These are phyloP conservation scores for Quercus glauca DNA, from an alignment of 306 rosid species.

Conservation along the genomic window DNA sequence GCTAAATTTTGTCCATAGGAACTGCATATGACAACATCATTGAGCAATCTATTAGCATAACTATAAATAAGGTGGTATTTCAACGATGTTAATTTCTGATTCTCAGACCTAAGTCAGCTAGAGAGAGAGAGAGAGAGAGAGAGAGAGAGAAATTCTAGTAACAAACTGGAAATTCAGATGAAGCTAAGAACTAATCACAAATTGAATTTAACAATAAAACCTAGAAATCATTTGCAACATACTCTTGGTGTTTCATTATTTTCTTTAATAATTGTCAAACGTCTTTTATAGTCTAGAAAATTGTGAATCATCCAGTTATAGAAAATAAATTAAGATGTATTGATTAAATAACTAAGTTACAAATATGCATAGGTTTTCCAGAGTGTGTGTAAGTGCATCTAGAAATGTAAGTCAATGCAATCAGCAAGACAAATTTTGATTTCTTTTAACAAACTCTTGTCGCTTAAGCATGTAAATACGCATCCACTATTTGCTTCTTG, in stretches of 20 bases:
- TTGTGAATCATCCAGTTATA: background rate
- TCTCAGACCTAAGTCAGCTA: background rate
- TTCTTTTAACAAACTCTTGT: background rate
- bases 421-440: background rate
- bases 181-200: background rate
- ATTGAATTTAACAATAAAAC: background rate
- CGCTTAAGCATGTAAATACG: background rate
- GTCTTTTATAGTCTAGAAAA: background rate
- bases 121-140: too few species aligned
- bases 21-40: constrained; percentile 38
- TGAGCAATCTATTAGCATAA: constrained; percentile 1
- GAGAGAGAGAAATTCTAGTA: background rate
- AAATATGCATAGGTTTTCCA: background rate
- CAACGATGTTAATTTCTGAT: background rate
- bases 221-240: background rate
- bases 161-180: background rate
- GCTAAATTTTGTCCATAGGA: constrained; percentile 73
- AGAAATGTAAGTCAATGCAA: background rate
- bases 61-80: background rate
- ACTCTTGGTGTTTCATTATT: background rate
- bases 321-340: background rate
- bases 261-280: too few species aligned
- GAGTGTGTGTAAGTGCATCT: background rate
- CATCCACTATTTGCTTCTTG: background rate
- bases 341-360: background rate